Evolutionary conservation across 768 basidiomycete genomes (phyloP).

Genomic region (Pleurotus pulmonarius): DNA sequence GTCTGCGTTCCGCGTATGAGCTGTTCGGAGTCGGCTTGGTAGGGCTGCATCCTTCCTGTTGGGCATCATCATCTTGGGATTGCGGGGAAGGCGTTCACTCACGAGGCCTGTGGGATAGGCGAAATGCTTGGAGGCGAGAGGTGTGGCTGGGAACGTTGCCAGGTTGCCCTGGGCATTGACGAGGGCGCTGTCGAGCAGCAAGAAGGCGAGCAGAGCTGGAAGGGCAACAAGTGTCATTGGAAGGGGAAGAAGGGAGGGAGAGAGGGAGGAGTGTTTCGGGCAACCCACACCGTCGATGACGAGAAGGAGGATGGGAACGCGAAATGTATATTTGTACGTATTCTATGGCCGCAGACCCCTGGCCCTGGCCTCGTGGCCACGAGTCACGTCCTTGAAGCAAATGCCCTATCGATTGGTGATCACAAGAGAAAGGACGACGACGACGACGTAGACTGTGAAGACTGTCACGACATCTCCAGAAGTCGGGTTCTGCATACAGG

Average conservation of each 20-base stretch:
- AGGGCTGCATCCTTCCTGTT: constrained; percentile 34
- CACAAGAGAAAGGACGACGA: background rate
- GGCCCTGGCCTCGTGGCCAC: too few relatives aligned
- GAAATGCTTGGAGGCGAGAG: constrained; percentile 44
- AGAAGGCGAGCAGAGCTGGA: constrained; percentile 29
- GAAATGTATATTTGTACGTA: too few relatives aligned
- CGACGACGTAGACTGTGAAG: background rate
- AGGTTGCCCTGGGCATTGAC: constrained; percentile 23
- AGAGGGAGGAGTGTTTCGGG: too few relatives aligned
- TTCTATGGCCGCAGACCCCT: too few relatives aligned
- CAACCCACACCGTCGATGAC: too few relatives aligned
- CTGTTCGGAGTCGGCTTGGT: constrained; percentile 41
- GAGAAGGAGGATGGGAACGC: too few relatives aligned
- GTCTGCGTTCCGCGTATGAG: constrained; percentile 47
- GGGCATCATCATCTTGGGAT: background rate
- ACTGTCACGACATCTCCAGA: background rate
- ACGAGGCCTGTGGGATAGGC: constrained; percentile 42
- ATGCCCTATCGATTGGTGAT: too few relatives aligned
- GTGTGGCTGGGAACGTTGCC: constrained; percentile 38
- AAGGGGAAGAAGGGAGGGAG: background rate
- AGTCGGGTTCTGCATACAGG: too few relatives aligned
- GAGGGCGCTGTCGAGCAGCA: constrained; percentile 21
- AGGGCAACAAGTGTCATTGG: constrained; percentile 43
- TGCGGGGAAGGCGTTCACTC: constrained; percentile 10
- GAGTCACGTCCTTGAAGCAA: too few relatives aligned